Evolutionary conservation across 192 early-diverging fungal genomes (phyloP), one percentile per base, ranked within the genome.

Genomic region (Coemansia sp.): DNA sequence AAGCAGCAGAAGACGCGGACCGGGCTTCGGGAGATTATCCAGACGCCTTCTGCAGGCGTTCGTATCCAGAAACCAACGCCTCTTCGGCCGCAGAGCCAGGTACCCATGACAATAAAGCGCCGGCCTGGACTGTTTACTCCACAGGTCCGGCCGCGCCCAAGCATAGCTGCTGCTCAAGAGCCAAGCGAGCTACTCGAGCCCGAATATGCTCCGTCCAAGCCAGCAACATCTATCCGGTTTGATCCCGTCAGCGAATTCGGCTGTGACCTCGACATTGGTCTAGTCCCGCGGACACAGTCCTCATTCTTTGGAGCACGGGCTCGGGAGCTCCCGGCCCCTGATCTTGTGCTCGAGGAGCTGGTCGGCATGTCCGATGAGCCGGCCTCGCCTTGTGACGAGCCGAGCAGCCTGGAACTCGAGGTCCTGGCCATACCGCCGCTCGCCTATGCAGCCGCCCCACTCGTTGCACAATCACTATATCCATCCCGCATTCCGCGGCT

Each of bases 401-500:
- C 3, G 3, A 8, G 3, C 23, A 42, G 10, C 40, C 23, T 25
- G 7, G 2, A 3, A 4, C 11, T 42, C 13, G 41, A 43, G 13
- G 5, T 17, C 4, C 39, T 53, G 31, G 18, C 13, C 4, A 31
- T 51, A 4, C 13, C 29, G 16, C 55, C 44, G 11, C 29, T 58
- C 10, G 4, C 34, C 5, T 64, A 56, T 25, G 40, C 20, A 26
- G 51, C 61, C 0, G 22, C 32, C 31, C 30, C 16, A 0, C 48
- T 72, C 9, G 40, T 72, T 17, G 68, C 68, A 0, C 35, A 51
- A 18, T 21, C 61, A 3, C 37, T 72, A 5, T 37, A 60, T 5
- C 68, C 68, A 1, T 56, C 61, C 1, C 68, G 68, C 35, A 72
- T 72, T 30, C 68, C 68, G 4, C 61, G 44, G 7, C 38, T 63